phyloP scores from a whole-genome alignment of 2,329 filamentous ascomycete species.

The Xenoacremonium recifei region DNA sequence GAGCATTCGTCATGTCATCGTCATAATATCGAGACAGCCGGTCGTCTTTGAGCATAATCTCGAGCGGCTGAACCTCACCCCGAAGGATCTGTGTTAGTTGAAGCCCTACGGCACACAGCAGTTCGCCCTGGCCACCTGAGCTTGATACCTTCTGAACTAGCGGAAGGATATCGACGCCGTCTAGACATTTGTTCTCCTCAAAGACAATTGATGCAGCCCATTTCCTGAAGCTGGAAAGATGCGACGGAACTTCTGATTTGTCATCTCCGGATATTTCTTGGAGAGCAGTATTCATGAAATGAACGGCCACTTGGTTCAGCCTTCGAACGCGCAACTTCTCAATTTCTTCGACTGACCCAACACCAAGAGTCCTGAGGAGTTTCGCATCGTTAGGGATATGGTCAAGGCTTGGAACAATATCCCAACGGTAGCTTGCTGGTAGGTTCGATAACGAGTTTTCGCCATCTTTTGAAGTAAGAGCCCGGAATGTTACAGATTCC shows the following conservation, averaged over 20 bases:
- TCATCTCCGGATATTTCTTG: conserved; percentile 17
- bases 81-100: conserved; percentile 30
- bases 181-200: conserved; percentile 6
- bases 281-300: conserved; percentile 21
- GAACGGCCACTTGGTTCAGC: conserved; percentile 14
- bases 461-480: conserved; percentile 6
- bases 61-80: conserved; percentile 32
- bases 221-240: conserved; percentile 15
- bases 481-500: conserved; percentile 16
- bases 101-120: conserved; percentile 14
- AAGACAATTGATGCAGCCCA: conserved; percentile 13
- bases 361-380: conserved; percentile 25
- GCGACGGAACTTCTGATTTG: conserved; percentile 15
- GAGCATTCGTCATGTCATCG: conserved; percentile 3
- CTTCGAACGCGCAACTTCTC: conserved; percentile 20
- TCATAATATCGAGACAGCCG: conserved; percentile 22
- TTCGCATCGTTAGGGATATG: conserved; percentile 14
- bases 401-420: conserved; percentile 21
- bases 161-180: background rate
- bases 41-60: conserved; percentile 34
- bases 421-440: conserved; percentile 22
- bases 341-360: conserved; percentile 20
- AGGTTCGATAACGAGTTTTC: conserved; percentile 16
- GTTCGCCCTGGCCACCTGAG: conserved; percentile 7
- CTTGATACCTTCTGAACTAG: background rate